These are phyloP conservation scores for Euclidium syriacum DNA, from an alignment of 345 rosid genomes.

Conservation along the genomic window DNA sequence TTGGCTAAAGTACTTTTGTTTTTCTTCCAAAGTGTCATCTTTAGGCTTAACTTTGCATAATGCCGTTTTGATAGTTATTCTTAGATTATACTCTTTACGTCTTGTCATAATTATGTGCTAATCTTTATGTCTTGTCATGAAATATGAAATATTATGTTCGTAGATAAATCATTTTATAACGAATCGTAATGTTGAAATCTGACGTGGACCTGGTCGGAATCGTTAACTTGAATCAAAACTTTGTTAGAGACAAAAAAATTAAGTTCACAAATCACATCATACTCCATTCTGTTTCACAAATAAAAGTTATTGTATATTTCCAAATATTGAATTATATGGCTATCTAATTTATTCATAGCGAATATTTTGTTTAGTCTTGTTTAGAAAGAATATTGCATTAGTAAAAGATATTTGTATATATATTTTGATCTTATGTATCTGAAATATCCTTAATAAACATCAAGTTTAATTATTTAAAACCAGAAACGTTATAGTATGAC, in stretches of 20 bases:
- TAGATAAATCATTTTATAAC: neutral
- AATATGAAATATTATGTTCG: neutral
- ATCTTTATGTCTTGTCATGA: conserved; percentile 22
- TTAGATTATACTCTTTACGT: neutral
- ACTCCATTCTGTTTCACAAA: too few relatives aligned
- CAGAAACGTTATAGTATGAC: too few relatives aligned
- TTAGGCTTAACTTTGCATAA: neutral
- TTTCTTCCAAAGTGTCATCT: neutral
- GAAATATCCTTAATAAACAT: neutral
- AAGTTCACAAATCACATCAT: neutral
- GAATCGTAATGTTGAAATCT: neutral
- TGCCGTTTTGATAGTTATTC: neutral
- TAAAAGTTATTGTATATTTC: too few relatives aligned
- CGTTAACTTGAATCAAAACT: neutral
- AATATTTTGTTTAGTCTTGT: too few relatives aligned
- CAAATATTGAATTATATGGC: too few relatives aligned
- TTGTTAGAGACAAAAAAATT: neutral
- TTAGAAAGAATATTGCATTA: too few relatives aligned
- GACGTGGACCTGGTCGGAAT: neutral
- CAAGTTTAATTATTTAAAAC: neutral
- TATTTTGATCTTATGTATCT: neutral
- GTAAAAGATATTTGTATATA: too few relatives aligned
- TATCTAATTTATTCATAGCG: too few relatives aligned
- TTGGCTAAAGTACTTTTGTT: neutral
- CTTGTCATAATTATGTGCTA: conserved; percentile 5